phyloP scores from a whole-genome alignment of 257 asterid species.

The Solanum medicagineum region DNA sequence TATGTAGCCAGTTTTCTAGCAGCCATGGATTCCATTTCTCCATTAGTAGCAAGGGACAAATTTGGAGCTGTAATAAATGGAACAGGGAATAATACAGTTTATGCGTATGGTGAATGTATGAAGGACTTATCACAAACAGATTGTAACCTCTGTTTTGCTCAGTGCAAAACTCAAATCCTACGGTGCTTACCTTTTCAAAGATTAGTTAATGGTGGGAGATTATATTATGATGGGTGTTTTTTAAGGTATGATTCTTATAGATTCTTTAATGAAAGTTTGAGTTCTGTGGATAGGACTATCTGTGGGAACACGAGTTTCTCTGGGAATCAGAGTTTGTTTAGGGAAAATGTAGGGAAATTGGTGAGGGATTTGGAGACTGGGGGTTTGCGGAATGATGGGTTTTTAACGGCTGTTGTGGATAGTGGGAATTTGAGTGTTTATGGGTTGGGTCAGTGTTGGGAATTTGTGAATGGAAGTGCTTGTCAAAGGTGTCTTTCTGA shows the following conservation, averaged over 20 bases:
- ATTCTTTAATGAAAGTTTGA: slow-evolving; percentile 51
- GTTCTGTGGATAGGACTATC: slow-evolving; percentile 22
- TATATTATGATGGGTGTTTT: slow-evolving; percentile 53
- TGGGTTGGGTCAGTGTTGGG: slow-evolving; percentile 81
- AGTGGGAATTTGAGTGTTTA: slow-evolving; percentile 45
- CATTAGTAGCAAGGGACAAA: slow-evolving; percentile 11
- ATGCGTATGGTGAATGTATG: slow-evolving; percentile 56
- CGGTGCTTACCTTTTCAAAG: slow-evolving; percentile 46
- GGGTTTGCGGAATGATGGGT: slow-evolving; percentile 46
- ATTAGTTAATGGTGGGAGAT: slow-evolving; percentile 30
- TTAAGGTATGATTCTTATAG: slow-evolving; percentile 46
- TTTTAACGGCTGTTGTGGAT: slow-evolving; percentile 24
- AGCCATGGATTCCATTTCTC: slow-evolving; percentile 35
- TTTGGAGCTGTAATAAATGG: slow-evolving; percentile 36
- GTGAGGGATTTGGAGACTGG: slow-evolving; percentile 24
- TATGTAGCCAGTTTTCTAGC: slow-evolving; percentile 34
- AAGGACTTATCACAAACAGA: slow-evolving; percentile 47
- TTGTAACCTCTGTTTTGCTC: slow-evolving; percentile 57
- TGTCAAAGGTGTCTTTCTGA: slow-evolving; percentile 40
- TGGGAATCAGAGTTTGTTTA: slow-evolving; percentile 32
- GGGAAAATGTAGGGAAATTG: slow-evolving; percentile 27
- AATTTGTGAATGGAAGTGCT: slow-evolving; percentile 31
- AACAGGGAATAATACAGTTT: slow-evolving; percentile 38
- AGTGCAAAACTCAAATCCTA: slow-evolving; percentile 31
- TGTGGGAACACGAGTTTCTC: slow-evolving; percentile 37